Evolutionary conservation across 2,329 filamentous ascomycete species (phyloP).

Genomic region (Fusarium oxysporum): DNA sequence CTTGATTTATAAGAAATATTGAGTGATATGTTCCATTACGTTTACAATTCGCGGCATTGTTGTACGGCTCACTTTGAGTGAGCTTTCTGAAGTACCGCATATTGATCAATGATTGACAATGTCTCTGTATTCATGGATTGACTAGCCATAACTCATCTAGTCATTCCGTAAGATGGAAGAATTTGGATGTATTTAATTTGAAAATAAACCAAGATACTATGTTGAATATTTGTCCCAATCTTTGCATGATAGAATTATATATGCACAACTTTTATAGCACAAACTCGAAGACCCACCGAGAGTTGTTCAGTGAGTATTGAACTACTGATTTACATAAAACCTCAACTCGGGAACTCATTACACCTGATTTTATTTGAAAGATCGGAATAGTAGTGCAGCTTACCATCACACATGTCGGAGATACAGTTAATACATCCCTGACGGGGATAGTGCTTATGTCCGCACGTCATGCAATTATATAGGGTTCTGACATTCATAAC

Average conservation of each 20-base stretch:
- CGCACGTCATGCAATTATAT: not conserved
- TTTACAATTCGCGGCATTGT: fast-evolving
- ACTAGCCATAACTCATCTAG: not conserved
- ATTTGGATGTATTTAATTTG: fast-evolving
- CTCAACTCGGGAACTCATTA: fast-evolving
- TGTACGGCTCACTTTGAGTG: fast-evolving
- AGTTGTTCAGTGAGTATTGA: no score
- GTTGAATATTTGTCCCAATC: no score
- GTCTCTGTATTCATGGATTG: not conserved
- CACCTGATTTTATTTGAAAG: not conserved
- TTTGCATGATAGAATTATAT: not conserved
- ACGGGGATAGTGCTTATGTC: not conserved
- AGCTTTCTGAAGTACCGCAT: fast-evolving
- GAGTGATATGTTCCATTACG: fast-evolving
- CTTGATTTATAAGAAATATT: fast-evolving
- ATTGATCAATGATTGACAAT: not conserved
- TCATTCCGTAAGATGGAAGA: fast-evolving
- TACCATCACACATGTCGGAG: not conserved
- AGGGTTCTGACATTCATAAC: not conserved
- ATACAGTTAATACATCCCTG: not conserved
- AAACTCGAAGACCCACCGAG: fast-evolving
- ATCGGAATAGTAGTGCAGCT: not conserved
- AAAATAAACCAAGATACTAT: not conserved
- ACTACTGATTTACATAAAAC: fast-evolving
- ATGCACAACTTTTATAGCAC: not conserved